phyloP scores from a whole-genome alignment of 306 rosid species.

The Cicer judaicum region DNA sequence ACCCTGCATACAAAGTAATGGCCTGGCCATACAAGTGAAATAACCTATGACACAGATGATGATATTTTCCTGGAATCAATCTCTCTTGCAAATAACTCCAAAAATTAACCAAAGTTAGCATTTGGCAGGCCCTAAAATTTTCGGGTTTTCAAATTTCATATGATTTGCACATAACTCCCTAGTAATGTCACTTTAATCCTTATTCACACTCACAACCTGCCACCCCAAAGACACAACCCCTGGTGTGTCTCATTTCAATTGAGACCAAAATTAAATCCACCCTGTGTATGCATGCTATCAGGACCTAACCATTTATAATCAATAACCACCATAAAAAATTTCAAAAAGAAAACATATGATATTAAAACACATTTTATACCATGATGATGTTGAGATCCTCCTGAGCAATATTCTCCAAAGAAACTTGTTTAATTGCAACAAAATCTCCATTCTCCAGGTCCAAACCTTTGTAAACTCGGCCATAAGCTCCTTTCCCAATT shows the following conservation, averaged over 20 bases:
- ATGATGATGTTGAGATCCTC: slow-evolving; percentile 98
- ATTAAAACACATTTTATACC: slow-evolving; percentile 57
- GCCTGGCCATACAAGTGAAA: slow-evolving; percentile 8
- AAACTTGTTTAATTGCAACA: slow-evolving; percentile 98
- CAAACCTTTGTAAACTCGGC: slow-evolving; percentile 97
- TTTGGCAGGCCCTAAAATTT: slow-evolving; percentile 13
- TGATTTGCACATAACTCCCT: not conserved
- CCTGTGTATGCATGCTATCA: slow-evolving; percentile 10
- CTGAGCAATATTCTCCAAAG: slow-evolving; percentile 99
- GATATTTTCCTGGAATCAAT: not conserved
- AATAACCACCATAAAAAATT: slow-evolving; percentile 9
- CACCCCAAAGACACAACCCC: not conserved
- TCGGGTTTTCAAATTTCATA: slow-evolving; percentile 17
- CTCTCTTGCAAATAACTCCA: not conserved
- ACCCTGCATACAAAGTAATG: not conserved
- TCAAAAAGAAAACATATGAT: not conserved
- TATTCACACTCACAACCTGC: not conserved
- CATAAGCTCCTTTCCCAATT: slow-evolving; percentile 99
- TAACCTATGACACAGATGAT: not conserved
- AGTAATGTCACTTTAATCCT: slow-evolving; percentile 18
- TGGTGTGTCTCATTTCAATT: slow-evolving; percentile 20
- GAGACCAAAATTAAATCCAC: slow-evolving; percentile 29
- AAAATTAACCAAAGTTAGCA: slow-evolving; percentile 16
- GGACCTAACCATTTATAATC: slow-evolving; percentile 25
- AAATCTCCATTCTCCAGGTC: slow-evolving; percentile 98